A percentile compares a stretch with the other conserved stretches of the same genome.
These are phyloP conservation scores for Eudorina sp. DNA, from an alignment of 139 green algal species.

Conservation along the genomic window DNA sequence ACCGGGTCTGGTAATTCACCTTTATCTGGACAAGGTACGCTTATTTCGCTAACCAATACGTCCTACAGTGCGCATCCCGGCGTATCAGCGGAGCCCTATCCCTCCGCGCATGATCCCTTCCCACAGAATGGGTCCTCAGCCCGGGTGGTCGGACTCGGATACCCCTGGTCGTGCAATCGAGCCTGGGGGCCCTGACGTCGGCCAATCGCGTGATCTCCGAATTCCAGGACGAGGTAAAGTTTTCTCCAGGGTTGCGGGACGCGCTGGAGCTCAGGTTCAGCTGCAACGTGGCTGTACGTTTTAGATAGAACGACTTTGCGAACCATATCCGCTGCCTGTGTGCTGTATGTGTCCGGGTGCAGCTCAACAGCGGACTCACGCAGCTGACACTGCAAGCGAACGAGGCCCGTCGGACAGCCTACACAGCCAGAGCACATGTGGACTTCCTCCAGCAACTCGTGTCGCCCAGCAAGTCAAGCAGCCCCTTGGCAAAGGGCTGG, in stretches of 20 bases:
- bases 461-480: not conserved
- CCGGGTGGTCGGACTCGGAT: not conserved
- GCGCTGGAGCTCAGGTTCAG: no score
- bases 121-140: not conserved
- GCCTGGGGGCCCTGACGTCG: conserved; percentile 22
- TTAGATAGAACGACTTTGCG: no score
- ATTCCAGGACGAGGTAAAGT: conserved; percentile 28
- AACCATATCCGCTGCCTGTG: no score
- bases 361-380: conserved; percentile 41
- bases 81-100: no score
- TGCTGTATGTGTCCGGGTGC: no score
- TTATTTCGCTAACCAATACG: no score
- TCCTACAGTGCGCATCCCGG: no score
- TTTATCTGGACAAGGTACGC: not conserved
- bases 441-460: conserved; percentile 21
- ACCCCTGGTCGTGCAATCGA: not conserved
- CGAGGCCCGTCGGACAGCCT: not conserved
- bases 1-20: not conserved
- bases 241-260: no score
- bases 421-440: conserved; percentile 8
- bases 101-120: not conserved
- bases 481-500: not conserved
- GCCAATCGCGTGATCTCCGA: not conserved
- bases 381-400: conserved; percentile 38
- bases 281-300: no score